Base-by-base conservation (phyloP, 805 yeast species). In the Sugiyamaella americana region DNA sequence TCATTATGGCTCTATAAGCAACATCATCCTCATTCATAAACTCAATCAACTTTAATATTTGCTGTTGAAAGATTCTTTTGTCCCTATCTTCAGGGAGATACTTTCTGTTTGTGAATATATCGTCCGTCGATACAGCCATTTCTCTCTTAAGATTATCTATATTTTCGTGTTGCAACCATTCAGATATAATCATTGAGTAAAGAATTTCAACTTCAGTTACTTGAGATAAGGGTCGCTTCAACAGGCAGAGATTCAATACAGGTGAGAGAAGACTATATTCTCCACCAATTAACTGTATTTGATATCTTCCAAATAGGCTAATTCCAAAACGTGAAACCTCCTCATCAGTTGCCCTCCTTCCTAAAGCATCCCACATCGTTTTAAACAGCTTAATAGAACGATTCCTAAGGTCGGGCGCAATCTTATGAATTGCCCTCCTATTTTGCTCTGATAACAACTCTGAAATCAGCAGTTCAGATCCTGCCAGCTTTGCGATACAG, bases 371-470 rank as follows among this genome's bases (percentile, higher is more conserved):
- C 96, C 96, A 87, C n/a, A 78, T 72, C 44, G 71, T 74, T 47
- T 72, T 69, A 10, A 87, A 55, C 38, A 85, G 62, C 11, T 52
- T 53, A 0, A 87, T 78, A 38, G 82, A 73, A 51, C 82, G 68
- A 10, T 72, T 71, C 51, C 94, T 73, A 52, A 85, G 65, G 56
- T 77, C 80, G 8, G 80, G 81, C 0, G 86, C 73, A 37, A 86
- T 76, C 44, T 70, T 70, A 64, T 67, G 70, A 50, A 88, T 78
- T 1, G 88, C 88, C 51, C 78, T 78, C 60, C 82, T 74, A 37
- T 94, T 87, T 45, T 84, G 79, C 37, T 78, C 82, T 2, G 87
- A 75, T 47, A 86, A 68, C 52, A 80, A 84, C 56, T 84, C 86
- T 44, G 81, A 66, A 1, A 87, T 73, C 3, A 84, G 76, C 0